A percentile compares a stretch with the other conserved stretches of the same genome.
Evolutionary conservation across 192 early-diverging fungal species (phyloP).

Genomic region (Mortierella antarctica): DNA sequence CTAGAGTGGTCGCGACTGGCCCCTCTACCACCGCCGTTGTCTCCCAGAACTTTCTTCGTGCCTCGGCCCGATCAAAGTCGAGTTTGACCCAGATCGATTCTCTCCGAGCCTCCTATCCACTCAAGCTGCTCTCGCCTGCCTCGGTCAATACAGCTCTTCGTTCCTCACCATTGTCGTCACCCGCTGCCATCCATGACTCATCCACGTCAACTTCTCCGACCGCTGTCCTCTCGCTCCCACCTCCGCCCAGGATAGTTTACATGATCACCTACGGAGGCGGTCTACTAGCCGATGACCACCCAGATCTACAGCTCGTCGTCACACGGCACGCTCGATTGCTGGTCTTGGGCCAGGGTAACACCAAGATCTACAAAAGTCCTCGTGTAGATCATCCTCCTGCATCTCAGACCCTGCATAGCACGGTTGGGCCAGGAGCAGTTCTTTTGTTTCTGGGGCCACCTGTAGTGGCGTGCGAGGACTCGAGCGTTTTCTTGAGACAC

Average conservation of each 20-base stretch:
- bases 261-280: conserved; percentile 90
- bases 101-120: conserved; percentile 40
- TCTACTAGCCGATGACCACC: conserved; percentile 79
- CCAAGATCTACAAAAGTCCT: conserved; percentile 82
- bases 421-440: conserved; percentile 28
- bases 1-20: conserved; percentile 37
- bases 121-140: conserved; percentile 45
- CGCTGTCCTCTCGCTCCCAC: not conserved
- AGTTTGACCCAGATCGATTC: conserved; percentile 51
- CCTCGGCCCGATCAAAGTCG: conserved; percentile 35
- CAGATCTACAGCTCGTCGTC: conserved; percentile 67
- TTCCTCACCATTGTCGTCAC: not conserved
- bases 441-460: conserved; percentile 32
- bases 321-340: conserved; percentile 63
- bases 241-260: conserved; percentile 67
- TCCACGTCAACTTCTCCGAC: not conserved
- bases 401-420: conserved; percentile 45
- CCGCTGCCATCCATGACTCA: not conserved
- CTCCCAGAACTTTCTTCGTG: conserved; percentile 46
- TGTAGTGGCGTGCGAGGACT: conserved; percentile 47
- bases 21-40: conserved; percentile 36
- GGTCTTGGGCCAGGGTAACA: conserved; percentile 84
- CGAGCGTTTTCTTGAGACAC: conserved; percentile 48
- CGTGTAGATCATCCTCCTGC: conserved; percentile 40
- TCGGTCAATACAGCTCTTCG: conserved; percentile 21